phyloP scores from a whole-genome alignment of 1,284 basidiomycete species.

The Moesziomyces sp. region DNA sequence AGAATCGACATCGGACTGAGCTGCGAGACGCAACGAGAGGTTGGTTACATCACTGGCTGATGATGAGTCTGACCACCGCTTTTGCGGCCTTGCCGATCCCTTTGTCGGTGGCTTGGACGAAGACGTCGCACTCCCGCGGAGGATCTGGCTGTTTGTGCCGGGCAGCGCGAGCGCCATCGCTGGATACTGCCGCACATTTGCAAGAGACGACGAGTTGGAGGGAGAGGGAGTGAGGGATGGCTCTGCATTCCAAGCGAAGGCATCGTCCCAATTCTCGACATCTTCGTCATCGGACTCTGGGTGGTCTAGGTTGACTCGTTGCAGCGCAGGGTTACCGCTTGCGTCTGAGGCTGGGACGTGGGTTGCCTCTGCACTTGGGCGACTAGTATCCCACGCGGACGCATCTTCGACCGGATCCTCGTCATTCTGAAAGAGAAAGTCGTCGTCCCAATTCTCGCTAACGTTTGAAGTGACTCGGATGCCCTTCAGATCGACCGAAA shows the following conservation, averaged over 20 bases:
- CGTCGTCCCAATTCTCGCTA: conserved; percentile 58
- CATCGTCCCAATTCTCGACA: conserved; percentile 52
- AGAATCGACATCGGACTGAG: conserved; percentile 32
- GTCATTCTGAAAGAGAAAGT: conserved; percentile 54
- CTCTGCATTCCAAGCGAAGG: conserved; percentile 42
- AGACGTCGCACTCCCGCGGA: neutral
- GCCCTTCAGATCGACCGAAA: conserved; percentile 20
- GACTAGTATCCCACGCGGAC: neutral
- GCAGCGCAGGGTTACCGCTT: neutral
- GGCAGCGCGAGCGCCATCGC: neutral
- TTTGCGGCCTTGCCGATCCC: neutral
- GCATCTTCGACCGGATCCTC: conserved; percentile 9
- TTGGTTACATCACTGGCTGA: conserved; percentile 26
- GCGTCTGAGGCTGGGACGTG: neutral
- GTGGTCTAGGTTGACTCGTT: neutral
- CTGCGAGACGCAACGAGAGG: conserved; percentile 37
- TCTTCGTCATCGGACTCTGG: conserved; percentile 31
- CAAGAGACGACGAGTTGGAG: conserved; percentile 15
- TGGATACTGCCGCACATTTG: conserved; percentile 1
- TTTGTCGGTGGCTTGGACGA: conserved; percentile 3
- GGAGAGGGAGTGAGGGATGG: conserved; percentile 15
- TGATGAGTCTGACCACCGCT: conserved; percentile 18
- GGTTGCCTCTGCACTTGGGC: neutral
- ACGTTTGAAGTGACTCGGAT: conserved; percentile 41
- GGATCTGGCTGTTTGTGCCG: neutral